phyloP scores from a whole-genome alignment of 345 rosid genomes.

The Boechera divaricarpa region DNA sequence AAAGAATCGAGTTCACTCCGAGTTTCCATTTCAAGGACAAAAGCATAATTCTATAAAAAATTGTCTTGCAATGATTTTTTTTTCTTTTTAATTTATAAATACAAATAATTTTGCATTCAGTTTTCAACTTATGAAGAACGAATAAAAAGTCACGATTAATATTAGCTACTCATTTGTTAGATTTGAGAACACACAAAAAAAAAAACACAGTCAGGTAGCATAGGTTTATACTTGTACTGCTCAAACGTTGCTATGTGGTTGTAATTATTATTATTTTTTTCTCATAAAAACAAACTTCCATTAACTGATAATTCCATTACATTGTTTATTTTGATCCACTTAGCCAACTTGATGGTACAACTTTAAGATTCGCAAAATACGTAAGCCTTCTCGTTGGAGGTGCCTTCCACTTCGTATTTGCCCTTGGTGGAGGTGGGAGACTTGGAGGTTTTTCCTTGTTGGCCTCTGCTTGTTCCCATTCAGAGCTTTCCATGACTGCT shows the following conservation, averaged over 20 bases:
- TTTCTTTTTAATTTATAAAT: neutral
- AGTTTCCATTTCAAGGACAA: conserved; percentile 14
- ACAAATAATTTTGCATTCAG: neutral
- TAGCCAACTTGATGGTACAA: too few relatives aligned
- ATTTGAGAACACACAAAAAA: neutral
- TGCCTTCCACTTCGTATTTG: too few relatives aligned
- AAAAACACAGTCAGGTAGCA: neutral
- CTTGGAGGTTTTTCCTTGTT: too few relatives aligned
- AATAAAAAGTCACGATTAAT: neutral
- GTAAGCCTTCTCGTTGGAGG: too few relatives aligned
- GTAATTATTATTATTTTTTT: neutral
- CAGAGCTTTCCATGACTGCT: too few relatives aligned
- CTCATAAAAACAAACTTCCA: too few relatives aligned
- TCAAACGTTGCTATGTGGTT: neutral
- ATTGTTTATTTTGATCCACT: too few relatives aligned
- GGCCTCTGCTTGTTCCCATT: too few relatives aligned
- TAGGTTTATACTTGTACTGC: neutral
- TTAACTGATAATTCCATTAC: too few relatives aligned
- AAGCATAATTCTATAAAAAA: conserved; percentile 12
- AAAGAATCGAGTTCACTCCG: conserved; percentile 4
- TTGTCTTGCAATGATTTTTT: neutral
- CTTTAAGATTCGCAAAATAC: too few relatives aligned
- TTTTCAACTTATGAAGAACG: neutral
- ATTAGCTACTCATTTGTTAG: neutral
- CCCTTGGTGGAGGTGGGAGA: too few relatives aligned